These are phyloP conservation scores for Phytopythium oedochilum DNA, from an alignment of 352 stramenopile species.

Conservation along the genomic window DNA sequence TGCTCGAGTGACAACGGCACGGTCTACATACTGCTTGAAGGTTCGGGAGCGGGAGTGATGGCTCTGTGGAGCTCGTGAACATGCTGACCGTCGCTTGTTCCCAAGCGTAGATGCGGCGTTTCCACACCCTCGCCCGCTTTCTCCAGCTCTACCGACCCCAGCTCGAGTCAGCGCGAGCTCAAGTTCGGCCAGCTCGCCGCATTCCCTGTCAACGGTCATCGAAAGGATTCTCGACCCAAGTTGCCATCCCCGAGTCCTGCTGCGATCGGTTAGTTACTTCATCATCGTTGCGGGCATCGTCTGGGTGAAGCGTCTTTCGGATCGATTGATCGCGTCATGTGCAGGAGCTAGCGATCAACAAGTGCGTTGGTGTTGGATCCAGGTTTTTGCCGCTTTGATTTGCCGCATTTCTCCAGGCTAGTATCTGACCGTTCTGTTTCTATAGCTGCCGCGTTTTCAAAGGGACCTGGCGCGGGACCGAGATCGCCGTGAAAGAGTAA, in stretches of 20 bases:
- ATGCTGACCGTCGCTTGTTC: neutral
- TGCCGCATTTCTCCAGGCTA: neutral
- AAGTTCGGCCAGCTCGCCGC: neutral
- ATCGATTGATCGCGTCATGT: neutral
- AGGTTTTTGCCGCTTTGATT: conserved; percentile 25
- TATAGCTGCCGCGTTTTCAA: conserved; percentile 73
- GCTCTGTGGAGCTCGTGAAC: neutral
- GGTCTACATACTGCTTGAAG: conserved; percentile 27
- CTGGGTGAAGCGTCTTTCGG: neutral
- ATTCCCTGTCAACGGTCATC: neutral
- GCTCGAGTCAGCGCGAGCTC: neutral
- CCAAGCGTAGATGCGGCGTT: neutral
- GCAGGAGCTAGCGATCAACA: conserved; percentile 33
- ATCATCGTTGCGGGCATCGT: too few species aligned
- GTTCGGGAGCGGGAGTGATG: conserved; percentile 4
- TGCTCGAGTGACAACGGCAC: conserved; percentile 13
- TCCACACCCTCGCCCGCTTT: neutral
- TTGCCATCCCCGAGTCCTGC: neutral
- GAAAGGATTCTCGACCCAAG: neutral
- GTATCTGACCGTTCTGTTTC: neutral
- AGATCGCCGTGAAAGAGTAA: conserved; percentile 77
- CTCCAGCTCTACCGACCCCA: neutral
- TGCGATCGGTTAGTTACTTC: neutral
- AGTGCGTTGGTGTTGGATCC: conserved; percentile 61
- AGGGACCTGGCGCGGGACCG: conserved; percentile 63